Evolutionary conservation across 2,329 filamentous ascomycete species (phyloP).

Genomic region (Graphium sp.): DNA sequence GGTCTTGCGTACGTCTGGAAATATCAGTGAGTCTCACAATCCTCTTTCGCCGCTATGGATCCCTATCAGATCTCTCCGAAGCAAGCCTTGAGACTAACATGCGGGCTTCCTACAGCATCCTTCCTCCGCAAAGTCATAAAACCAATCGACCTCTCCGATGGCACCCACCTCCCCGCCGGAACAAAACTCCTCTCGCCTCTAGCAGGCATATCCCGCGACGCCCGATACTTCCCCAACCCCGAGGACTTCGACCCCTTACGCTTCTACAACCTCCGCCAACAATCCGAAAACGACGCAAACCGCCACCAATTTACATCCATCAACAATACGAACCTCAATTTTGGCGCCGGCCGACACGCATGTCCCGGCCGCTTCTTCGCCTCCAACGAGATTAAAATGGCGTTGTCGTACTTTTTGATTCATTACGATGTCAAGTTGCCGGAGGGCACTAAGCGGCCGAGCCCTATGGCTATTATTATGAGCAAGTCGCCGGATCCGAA

Average conservation of each 20-base stretch:
- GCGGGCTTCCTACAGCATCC: conserved; percentile 18
- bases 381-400: conserved; percentile 25
- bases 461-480: conserved; percentile 19
- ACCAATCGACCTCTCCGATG: conserved; percentile 25
- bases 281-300: conserved; percentile 18
- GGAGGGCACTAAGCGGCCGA: conserved; percentile 19
- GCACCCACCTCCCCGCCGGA: conserved; percentile 22
- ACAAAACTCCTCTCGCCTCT: conserved; percentile 23
- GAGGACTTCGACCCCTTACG: conserved; percentile 29
- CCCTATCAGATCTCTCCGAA: no score
- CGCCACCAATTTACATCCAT: conserved; percentile 25
- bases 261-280: conserved; percentile 26
- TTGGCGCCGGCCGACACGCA: conserved; percentile 27
- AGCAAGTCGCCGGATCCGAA: conserved; percentile 22
- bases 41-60: conserved; percentile 1
- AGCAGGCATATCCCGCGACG: conserved; percentile 22
- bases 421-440: conserved; percentile 23
- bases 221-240: conserved; percentile 19
- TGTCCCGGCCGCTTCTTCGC: conserved; percentile 32
- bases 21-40: conserved; percentile 25
- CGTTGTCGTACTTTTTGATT: conserved; percentile 22
- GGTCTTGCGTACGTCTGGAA: conserved; percentile 19
- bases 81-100: no score
- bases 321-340: conserved; percentile 23
- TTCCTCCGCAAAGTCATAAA: conserved; percentile 28